Conservation (phyloP, 805 yeast genomes). For the Scheffersomyces coipomensis region DNA sequence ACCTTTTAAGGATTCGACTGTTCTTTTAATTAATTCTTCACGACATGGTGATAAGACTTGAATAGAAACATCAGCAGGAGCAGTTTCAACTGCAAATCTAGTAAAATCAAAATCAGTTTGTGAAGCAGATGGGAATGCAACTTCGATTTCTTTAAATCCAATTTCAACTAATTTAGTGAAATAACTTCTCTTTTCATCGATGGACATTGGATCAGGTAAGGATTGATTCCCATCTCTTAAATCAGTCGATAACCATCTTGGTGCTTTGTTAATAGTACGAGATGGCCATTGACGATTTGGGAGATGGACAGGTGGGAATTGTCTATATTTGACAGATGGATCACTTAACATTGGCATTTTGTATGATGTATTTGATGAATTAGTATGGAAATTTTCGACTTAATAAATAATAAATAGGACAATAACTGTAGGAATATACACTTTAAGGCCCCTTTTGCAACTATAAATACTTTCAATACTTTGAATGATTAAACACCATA, state of each 20-base stretch:
- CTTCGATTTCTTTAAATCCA: constrained; percentile 84
- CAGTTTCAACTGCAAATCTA: constrained; percentile 66
- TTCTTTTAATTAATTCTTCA: constrained; percentile 67
- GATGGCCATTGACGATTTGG: constrained; percentile 73
- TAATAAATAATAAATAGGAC: no score
- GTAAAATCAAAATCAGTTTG: constrained; percentile 82
- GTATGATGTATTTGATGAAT: background rate
- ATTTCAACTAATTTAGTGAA: constrained; percentile 65
- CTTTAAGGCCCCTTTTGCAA: no score
- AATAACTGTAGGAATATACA: no score
- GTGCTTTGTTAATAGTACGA: constrained; percentile 56
- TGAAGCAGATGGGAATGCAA: constrained; percentile 78
- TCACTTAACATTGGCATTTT: constrained; percentile 45
- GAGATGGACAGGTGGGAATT: constrained; percentile 54
- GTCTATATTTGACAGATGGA: constrained; percentile 61
- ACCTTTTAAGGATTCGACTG: constrained; percentile 70
- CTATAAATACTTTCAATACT: no score
- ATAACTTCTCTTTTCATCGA: constrained; percentile 71
- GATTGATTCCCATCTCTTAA: constrained; percentile 84
- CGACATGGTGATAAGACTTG: constrained; percentile 79
- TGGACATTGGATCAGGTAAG: constrained; percentile 83
- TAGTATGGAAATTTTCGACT: no score
- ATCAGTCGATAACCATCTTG: constrained; percentile 83
- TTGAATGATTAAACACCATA: no score
- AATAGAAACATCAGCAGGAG: constrained; percentile 74